phyloP scores from a whole-genome alignment of 1,139 yeast species.

The Geotrichum siamense region DNA sequence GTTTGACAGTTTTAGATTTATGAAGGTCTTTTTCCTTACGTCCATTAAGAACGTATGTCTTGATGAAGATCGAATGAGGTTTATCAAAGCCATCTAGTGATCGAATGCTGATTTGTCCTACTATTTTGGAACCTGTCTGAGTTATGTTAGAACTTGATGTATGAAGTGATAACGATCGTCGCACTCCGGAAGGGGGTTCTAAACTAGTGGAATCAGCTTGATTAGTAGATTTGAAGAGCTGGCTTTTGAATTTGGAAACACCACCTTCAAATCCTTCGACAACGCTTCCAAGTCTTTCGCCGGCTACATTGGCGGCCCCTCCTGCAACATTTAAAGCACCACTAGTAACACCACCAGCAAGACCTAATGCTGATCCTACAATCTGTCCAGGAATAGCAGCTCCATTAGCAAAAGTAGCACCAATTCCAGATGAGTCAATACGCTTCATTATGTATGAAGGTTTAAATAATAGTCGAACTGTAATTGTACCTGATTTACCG shows the following conservation, averaged over 20 bases:
- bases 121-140: conserved; percentile 18
- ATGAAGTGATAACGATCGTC: conserved; percentile 20
- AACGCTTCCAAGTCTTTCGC: conserved; percentile 39
- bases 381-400: conserved; percentile 23
- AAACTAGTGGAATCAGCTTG: conserved; percentile 20
- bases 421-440: conserved; percentile 23
- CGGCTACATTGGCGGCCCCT: conserved; percentile 35
- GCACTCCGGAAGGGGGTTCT: conserved; percentile 9
- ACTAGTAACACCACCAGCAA: conserved; percentile 38
- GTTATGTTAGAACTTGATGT: conserved; percentile 20
- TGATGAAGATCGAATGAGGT: conserved; percentile 28
- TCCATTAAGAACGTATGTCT: conserved; percentile 27
- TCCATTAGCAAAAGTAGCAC: conserved; percentile 25
- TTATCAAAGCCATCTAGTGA: conserved; percentile 29
- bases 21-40: conserved; percentile 46
- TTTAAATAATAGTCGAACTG: conserved; percentile 53
- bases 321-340: conserved; percentile 37
- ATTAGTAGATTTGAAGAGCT: conserved; percentile 25
- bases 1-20: conserved; percentile 58
- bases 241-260: conserved; percentile 9
- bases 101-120: conserved; percentile 28
- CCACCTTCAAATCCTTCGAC: conserved; percentile 39
- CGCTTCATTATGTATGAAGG: conserved; percentile 60
- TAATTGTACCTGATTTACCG: conserved; percentile 51
- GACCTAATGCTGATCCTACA: conserved; percentile 31